Evolutionary conservation across 371 early-diverging fungal species (phyloP), one percentile per base, ranked within the genome.

Genomic region (Saksenaea oblongispora): DNA sequence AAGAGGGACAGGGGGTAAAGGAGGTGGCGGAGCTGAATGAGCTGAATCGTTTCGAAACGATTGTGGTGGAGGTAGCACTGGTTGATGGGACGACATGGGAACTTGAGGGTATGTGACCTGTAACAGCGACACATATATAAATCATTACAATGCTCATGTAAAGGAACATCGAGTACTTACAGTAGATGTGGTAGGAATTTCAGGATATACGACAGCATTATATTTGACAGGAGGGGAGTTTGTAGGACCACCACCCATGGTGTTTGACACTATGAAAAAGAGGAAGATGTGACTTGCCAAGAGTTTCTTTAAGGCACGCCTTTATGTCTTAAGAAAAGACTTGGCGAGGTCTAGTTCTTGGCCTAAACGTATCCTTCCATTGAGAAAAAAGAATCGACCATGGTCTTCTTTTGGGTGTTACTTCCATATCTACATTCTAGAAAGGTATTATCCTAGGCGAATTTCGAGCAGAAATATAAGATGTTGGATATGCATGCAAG

Each of bases 191-290:
- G 51, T 17, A 22, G 51, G 51, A 10, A 47, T 22, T 22, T 47
- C 18, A 47, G 51, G 51, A 47, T 47, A 47, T 47, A 11, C 24
- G 22, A 47, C 22, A 22, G 51, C 5, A 11, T 18, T 47, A 14
- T 41, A 41, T 22, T 47, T n/a, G 51, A 47, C 51, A 14, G 61
- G 61, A 53, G 61, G 61, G 18, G 61, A 61, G 26, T 61, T 61
- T 28, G 53, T 61, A 18, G 61, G 61, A 60, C 60, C 60, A 28
- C 60, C 60, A 34, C 60, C 60, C 60, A 60, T 60, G 26, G 34
- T 58, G 14, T 44, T 44, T 44, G 44, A 44, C 44, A 44, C n/a
- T 44, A 18, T 44, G 17, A 7, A 44, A 22, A 8, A 18, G n/a
- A 44, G 17, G n/a, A n/a, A 44, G 18, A n/a, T 44, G 44, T 44